These are phyloP conservation scores for Metschnikowia koreensis DNA, from an alignment of 805 yeast species.

Conservation along the genomic window DNA sequence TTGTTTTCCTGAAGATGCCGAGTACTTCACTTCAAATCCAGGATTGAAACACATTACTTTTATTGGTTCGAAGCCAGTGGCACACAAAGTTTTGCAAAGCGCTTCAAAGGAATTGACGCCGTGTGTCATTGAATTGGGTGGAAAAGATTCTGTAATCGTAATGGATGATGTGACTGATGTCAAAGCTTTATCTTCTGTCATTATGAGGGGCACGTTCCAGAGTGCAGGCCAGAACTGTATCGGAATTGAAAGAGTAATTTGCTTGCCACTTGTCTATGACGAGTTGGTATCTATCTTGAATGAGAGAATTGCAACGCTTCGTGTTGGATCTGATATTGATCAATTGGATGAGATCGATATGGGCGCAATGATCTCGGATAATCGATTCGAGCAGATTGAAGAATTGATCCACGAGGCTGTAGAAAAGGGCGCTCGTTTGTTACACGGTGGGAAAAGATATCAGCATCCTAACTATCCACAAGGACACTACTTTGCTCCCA, in stretches of 20 bases:
- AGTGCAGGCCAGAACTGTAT: slow-evolving; percentile 98
- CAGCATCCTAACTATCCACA: slow-evolving; percentile 91
- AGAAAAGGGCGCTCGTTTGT: slow-evolving; percentile 70
- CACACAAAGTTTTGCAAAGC: slow-evolving; percentile 78
- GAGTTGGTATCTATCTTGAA: slow-evolving; percentile 55
- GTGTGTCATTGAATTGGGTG: slow-evolving; percentile 93
- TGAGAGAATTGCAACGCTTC: slow-evolving; percentile 55
- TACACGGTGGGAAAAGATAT: slow-evolving; percentile 78
- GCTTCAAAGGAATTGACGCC: slow-evolving; percentile 91
- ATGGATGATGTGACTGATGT: slow-evolving; percentile 72
- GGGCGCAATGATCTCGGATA: slow-evolving; percentile 91
- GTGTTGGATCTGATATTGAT: slow-evolving; percentile 90
- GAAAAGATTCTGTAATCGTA: slow-evolving; percentile 88
- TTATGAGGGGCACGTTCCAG: slow-evolving; percentile 95
- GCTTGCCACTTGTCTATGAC: slow-evolving; percentile 68
- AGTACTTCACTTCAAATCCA: slow-evolving; percentile 79
- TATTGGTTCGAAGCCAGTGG: slow-evolving; percentile 94
- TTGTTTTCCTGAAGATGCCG: slow-evolving; percentile 88
- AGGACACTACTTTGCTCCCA: slow-evolving; percentile 92
- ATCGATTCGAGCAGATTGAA: slow-evolving; percentile 69
- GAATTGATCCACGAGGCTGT: slow-evolving; percentile 71
- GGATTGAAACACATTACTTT: slow-evolving; percentile 86
- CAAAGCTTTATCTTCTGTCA: slow-evolving; percentile 59
- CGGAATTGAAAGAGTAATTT: slow-evolving; percentile 92
- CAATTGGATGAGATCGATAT: slow-evolving; percentile 87